These are phyloP conservation scores for Microbotryum scabiosae DNA, from an alignment of 1,284 basidiomycete species.

Conservation along the genomic window DNA sequence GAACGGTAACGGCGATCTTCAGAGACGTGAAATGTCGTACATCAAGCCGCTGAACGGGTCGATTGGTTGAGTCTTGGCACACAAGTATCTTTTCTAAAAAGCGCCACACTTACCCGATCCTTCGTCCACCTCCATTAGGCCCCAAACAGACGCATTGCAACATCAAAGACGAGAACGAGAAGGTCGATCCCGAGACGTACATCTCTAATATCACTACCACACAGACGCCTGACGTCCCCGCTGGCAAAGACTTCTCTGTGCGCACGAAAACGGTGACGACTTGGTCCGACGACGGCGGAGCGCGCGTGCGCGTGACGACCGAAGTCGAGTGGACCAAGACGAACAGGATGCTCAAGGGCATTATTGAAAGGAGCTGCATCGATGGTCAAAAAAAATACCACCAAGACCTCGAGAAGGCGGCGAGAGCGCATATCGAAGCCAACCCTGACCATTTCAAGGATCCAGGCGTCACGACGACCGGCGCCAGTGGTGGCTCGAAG, in stretches of 20 bases:
- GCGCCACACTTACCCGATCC: not conserved
- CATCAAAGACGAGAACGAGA: slow-evolving; percentile 68
- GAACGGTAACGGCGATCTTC: slow-evolving; percentile 27
- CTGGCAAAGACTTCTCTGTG: slow-evolving; percentile 79
- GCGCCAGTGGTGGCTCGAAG: too few species aligned
- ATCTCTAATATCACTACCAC: slow-evolving; percentile 79
- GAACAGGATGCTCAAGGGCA: slow-evolving; percentile 48
- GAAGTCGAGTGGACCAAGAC: slow-evolving; percentile 88
- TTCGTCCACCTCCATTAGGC: slow-evolving; percentile 43
- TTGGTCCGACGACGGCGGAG: slow-evolving; percentile 74
- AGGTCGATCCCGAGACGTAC: slow-evolving; percentile 74
- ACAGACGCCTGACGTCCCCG: slow-evolving; percentile 85
- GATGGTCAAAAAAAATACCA: slow-evolving; percentile 91
- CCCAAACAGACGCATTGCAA: slow-evolving; percentile 93
- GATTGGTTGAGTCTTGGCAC: slow-evolving; percentile 41
- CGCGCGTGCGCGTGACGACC: slow-evolving; percentile 77
- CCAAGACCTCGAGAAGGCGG: slow-evolving; percentile 67
- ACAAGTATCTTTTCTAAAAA: not conserved
- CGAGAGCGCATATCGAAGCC: slow-evolving; percentile 75
- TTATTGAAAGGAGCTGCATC: slow-evolving; percentile 82
- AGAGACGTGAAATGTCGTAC: slow-evolving; percentile 81
- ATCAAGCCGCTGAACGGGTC: slow-evolving; percentile 83
- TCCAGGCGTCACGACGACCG: not conserved
- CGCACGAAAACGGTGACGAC: slow-evolving; percentile 90
- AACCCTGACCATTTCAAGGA: slow-evolving; percentile 63